Evolutionary conservation across 305 asterid species (phyloP).

Genomic region (Fraxinus latifolia): DNA sequence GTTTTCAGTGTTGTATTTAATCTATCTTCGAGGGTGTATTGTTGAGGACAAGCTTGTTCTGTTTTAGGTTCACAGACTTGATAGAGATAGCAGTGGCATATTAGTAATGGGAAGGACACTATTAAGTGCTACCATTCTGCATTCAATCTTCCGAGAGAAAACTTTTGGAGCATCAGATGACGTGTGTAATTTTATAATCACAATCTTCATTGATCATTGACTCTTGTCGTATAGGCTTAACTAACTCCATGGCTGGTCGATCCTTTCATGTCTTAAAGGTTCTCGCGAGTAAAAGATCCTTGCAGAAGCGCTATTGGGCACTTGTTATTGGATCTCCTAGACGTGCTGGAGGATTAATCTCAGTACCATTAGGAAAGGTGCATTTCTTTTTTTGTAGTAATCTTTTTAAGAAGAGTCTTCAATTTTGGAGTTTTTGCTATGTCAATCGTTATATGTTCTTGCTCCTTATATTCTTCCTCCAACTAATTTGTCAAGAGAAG

Average conservation of each 20-base stretch:
- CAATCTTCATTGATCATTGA: conserved; percentile 3
- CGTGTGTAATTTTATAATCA: conserved; percentile 34
- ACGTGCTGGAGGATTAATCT: conserved; percentile 58
- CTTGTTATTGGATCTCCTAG: conserved; percentile 91
- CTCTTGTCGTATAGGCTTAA: conserved; percentile 5
- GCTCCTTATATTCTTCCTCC: neutral
- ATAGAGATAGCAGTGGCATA: conserved; percentile 91
- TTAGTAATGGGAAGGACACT: conserved; percentile 92
- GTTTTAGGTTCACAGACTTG: conserved; percentile 91
- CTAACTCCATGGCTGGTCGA: conserved; percentile 6
- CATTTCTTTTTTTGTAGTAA: conserved; percentile 13
- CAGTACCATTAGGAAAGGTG: conserved; percentile 78
- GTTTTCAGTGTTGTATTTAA: conserved; percentile 17
- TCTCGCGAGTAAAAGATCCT: conserved; percentile 39
- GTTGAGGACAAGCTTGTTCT: conserved; percentile 42
- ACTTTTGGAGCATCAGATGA: conserved; percentile 59
- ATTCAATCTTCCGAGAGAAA: conserved; percentile 91
- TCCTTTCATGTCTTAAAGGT: conserved; percentile 36
- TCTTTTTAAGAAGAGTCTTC: neutral
- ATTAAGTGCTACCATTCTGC: conserved; percentile 69
- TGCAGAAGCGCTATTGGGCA: conserved; percentile 83
- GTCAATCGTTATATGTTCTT: neutral
- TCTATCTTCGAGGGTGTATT: conserved; percentile 23
- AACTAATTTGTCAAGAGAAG: neutral
- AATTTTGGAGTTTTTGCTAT: neutral